phyloP scores from a whole-genome alignment of 1,284 basidiomycete genomes.

The Cutaneotrichosporon curvatum region DNA sequence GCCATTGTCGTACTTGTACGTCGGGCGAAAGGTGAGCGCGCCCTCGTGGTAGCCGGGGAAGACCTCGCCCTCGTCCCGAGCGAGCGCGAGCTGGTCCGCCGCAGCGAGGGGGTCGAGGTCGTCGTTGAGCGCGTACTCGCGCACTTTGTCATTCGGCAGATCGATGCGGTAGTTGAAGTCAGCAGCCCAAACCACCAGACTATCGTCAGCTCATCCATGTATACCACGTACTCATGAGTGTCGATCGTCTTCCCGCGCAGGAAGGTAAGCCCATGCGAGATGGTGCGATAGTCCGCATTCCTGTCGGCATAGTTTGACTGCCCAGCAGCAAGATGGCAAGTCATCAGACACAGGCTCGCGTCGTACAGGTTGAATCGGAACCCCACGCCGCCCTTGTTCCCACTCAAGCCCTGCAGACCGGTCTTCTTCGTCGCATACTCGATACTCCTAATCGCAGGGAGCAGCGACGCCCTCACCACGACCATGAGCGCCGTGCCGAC shows the following conservation, averaged over 20 bases:
- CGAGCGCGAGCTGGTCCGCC: constrained; percentile 73
- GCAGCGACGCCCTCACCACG: constrained; percentile 68
- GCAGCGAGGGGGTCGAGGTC: constrained; percentile 67
- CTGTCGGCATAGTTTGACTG: constrained; percentile 82
- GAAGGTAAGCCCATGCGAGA: constrained; percentile 74
- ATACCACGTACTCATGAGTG: constrained; percentile 69
- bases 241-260: constrained; percentile 78
- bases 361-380: constrained; percentile 87
- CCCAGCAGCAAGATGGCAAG: constrained; percentile 85
- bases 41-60: constrained; percentile 86
- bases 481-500: constrained; percentile 91
- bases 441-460: constrained; percentile 74
- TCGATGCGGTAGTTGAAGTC: constrained; percentile 93
- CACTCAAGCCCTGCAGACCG: constrained; percentile 90
- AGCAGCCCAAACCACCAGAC: constrained; percentile 75
- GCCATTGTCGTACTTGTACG: constrained; percentile 50
- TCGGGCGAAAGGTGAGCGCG: constrained; percentile 62
- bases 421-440: constrained; percentile 94
- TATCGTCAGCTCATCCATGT: constrained; percentile 3
- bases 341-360: constrained; percentile 89
- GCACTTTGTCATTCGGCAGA: constrained; percentile 71
- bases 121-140: constrained; percentile 56
- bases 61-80: constrained; percentile 61
- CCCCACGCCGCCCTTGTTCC: constrained; percentile 93
- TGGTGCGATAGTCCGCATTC: constrained; percentile 87